A percentile compares a stretch with the other conserved stretches of the same genome.
phyloP scores from a whole-genome alignment of 2,329 filamentous ascomycete genomes.

The Trichoderma oligosporum region DNA sequence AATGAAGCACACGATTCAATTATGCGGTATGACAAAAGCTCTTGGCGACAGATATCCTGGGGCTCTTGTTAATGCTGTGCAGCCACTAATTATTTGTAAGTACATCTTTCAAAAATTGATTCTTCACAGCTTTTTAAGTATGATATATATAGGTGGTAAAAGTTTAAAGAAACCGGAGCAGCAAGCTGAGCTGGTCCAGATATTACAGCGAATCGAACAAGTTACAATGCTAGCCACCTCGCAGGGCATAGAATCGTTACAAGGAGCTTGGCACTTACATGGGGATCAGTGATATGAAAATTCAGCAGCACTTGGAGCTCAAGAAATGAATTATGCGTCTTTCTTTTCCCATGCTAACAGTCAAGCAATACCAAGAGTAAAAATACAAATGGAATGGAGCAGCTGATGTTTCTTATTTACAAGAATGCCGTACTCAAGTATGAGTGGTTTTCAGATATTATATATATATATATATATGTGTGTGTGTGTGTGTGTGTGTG shows the following conservation, averaged over 20 bases:
- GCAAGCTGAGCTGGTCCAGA: neutral
- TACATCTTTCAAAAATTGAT: neutral
- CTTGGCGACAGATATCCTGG: neutral
- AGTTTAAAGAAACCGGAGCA: neutral
- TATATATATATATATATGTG: no score
- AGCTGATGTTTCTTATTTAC: no score
- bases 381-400: no score
- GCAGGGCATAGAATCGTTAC: neutral
- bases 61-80: neutral
- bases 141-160: neutral
- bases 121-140: neutral
- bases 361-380: no score
- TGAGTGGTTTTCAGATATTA: no score
- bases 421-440: no score
- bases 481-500: no score
- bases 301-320: no score
- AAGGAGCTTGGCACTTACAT: neutral
- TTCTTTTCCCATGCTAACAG: no score
- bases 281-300: neutral
- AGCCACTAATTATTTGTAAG: neutral
- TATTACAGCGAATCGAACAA: neutral
- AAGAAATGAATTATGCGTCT: no score
- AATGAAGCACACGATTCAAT: neutral
- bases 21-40: slow-evolving; percentile 2
- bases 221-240: neutral